Percentiles rank a stretch among this genome's conserved stretches.
Conservation (phyloP, 1,284 basidiomycete genomes). For the Ustanciosporium gigantosporum region DNA sequence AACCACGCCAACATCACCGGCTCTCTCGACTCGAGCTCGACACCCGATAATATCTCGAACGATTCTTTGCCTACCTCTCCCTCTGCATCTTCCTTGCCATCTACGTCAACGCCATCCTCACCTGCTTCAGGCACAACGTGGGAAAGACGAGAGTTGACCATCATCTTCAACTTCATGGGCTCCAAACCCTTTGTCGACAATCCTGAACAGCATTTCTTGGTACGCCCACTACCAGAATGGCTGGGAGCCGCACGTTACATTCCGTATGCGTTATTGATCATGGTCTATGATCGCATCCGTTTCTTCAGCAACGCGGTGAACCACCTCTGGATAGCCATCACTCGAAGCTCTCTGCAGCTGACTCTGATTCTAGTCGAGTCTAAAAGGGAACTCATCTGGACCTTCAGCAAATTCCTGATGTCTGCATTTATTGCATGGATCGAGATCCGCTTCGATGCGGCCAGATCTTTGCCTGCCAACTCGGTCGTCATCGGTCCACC, state of each 20-base stretch:
- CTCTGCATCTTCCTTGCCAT: too few species aligned
- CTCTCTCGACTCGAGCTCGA: too few species aligned
- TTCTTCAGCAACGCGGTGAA: conserved; percentile 16
- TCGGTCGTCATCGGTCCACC: conserved; percentile 22
- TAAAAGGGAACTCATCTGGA: conserved; percentile 28
- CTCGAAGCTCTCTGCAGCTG: conserved; percentile 24
- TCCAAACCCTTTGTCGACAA: conserved; percentile 5
- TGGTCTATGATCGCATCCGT: conserved; percentile 16
- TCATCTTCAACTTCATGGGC: conserved; percentile 12
- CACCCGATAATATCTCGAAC: too few species aligned
- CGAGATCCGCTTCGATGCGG: conserved; percentile 25
- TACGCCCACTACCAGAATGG: conserved; percentile 23
- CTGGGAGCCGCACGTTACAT: conserved; percentile 21
- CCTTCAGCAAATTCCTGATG: conserved; percentile 13
- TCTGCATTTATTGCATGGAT: conserved; percentile 24
- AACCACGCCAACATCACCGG: too few species aligned
- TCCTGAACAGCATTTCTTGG: conserved; percentile 16
- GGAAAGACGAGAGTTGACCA: conserved; percentile 21
- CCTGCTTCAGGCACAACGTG: too few species aligned
- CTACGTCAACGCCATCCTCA: too few species aligned
- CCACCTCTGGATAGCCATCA: conserved; percentile 19
- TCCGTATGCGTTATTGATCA: conserved; percentile 9
- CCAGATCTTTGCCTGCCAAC: conserved; percentile 18
- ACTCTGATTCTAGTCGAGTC: conserved; percentile 18
- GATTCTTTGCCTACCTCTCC: too few species aligned